Base-by-base conservation (phyloP, 371 early-diverging fungal genomes). In the Capillidium rhysosporum region DNA sequence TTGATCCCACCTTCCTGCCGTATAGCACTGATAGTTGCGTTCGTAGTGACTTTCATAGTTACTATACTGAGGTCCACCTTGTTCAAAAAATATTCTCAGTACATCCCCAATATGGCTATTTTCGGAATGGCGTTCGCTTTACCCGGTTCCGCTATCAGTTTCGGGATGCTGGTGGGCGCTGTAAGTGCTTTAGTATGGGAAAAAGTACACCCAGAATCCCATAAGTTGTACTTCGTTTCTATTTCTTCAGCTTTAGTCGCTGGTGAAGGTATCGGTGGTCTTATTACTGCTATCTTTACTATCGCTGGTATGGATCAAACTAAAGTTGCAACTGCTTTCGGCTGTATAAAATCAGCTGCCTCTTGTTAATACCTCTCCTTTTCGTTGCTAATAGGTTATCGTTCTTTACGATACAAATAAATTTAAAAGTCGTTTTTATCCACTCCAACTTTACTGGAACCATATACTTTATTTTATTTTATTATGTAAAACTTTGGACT, bases 261-360 rank as follows among this genome's bases (percentile, higher is more conserved):
- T 56, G 84, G 84, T 55, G 78, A 77, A 60, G 84, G 84, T 61
- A 73, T 82, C 48, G 70, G 72, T 40, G 81, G 79, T 49, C 61
- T 80, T 43, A 56, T 80, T 55, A 64, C 71, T 54, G 79, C 80
- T 25, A 61, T 77, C 38, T 63, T 76, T 56, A 65, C 63, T 24
- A 59, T 82, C 16, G 56, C 56, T 20, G 57, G 56, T 54, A 16
- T 40, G 39, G 40, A 14, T 14, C 40, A 52, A 30, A 25, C 12
- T 25, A 47, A 47, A 25, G 30, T 47, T 16, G 26, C 48, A n/a
- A 29, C 30, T 12, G 18, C 14, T 30, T 47, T 47, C 16, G 48
- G 25, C 29, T 47, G 48, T 47, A 20, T 25, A 46, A 46, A 43
- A 18, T 34, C 34, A 12, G 34, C 34, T 34, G 34, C 34, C 34